These are phyloP conservation scores for Monascus ruber DNA, from an alignment of 2,329 filamentous ascomycete genomes.

Conservation along the genomic window DNA sequence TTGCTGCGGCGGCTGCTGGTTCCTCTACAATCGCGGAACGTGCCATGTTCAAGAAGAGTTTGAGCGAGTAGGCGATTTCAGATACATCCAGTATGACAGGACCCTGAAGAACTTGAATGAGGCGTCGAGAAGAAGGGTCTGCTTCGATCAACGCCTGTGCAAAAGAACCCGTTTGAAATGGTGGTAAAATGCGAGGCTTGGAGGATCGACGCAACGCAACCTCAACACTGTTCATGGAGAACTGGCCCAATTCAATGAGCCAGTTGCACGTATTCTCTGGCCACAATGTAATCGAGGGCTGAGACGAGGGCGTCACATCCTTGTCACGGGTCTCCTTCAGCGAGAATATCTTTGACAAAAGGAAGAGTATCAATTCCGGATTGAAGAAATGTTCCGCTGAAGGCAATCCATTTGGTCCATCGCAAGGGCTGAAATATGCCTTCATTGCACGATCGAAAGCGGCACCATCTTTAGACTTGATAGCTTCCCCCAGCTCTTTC, in stretches of 20 bases:
- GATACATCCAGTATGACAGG: constrained; percentile 23
- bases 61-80: constrained; percentile 30
- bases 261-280: constrained; percentile 29
- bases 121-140: constrained; percentile 27
- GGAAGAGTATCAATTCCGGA: constrained; percentile 23
- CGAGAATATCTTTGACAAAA: constrained; percentile 30
- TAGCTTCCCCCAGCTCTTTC: constrained; percentile 16
- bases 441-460: constrained; percentile 26
- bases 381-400: constrained; percentile 19
- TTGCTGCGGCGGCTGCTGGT: constrained; percentile 15
- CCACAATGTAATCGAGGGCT: constrained; percentile 23
- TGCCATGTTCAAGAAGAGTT: constrained; percentile 28
- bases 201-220: constrained; percentile 25
- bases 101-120: constrained; percentile 26
- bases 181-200: constrained; percentile 24
- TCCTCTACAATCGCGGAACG: constrained; percentile 21
- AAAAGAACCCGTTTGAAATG: constrained; percentile 28
- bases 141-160: constrained; percentile 27
- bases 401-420: constrained; percentile 13
- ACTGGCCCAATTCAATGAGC: constrained; percentile 28
- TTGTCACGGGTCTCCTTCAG: constrained; percentile 9
- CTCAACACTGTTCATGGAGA: constrained; percentile 29
- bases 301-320: constrained; percentile 16
- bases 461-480: constrained; percentile 14
- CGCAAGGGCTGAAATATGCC: constrained; percentile 15